Evolutionary conservation across 345 rosid species (phyloP).

Genomic region (Xanthoceras sorbifolium): DNA sequence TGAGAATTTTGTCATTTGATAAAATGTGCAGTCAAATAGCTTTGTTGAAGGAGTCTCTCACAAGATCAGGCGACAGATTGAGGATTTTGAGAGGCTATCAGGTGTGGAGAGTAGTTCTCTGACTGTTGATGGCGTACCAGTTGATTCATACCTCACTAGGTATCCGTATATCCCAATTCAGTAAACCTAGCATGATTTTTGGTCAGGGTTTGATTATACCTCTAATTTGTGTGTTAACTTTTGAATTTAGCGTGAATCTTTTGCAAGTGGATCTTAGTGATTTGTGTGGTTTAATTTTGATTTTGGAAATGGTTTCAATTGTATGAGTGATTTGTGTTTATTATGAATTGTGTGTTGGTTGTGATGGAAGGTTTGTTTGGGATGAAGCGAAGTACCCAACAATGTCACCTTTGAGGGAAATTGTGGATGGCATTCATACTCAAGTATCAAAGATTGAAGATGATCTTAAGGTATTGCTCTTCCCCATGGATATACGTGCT

Average conservation of each 20-base stretch:
- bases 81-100: conserved; percentile 89
- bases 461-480: conserved; percentile 86
- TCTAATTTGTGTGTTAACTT: neutral
- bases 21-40: conserved; percentile 70
- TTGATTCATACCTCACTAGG: conserved; percentile 98
- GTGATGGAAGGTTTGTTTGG: conserved; percentile 81
- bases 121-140: conserved; percentile 93
- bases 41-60: conserved; percentile 92
- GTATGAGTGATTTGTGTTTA: neutral
- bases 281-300: neutral
- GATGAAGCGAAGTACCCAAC: conserved; percentile 97
- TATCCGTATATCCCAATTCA: conserved; percentile 28
- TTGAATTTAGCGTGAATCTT: neutral
- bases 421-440: conserved; percentile 74
- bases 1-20: conserved; percentile 18
- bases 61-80: conserved; percentile 98
- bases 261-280: neutral
- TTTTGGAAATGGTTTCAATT: conserved; percentile 4
- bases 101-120: conserved; percentile 81
- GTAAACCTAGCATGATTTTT: neutral
- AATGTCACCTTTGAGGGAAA: conserved; percentile 89
- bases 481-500: neutral
- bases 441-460: conserved; percentile 94
- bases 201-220: neutral
- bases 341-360: conserved; percentile 23